phyloP scores from a whole-genome alignment of 1,139 yeast genomes.

The Geotrichum europaeum region DNA sequence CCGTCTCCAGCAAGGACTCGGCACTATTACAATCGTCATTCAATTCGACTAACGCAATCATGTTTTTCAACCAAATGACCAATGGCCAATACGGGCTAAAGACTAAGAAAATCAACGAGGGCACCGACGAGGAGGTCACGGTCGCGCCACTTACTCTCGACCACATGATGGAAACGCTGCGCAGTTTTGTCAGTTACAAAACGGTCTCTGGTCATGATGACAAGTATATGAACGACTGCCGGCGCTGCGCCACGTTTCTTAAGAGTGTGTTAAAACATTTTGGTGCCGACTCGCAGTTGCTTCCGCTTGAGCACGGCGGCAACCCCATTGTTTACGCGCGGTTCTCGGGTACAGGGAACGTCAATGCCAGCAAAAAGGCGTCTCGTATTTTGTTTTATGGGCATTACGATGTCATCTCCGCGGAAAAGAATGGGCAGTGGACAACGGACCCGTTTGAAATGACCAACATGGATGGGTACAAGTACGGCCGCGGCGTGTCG shows the following conservation, averaged over 20 bases:
- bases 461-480: conserved; percentile 73
- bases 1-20: not conserved
- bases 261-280: conserved; percentile 55
- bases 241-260: conserved; percentile 79
- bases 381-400: conserved; percentile 72
- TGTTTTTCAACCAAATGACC: conserved; percentile 6
- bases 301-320: conserved; percentile 63
- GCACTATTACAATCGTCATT: conserved; percentile 16
- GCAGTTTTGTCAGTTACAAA: conserved; percentile 57
- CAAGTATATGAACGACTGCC: conserved; percentile 64
- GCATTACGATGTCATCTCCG: conserved; percentile 87
- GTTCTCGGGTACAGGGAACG: conserved; percentile 41
- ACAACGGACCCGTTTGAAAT: conserved; percentile 68
- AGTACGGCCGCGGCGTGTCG: conserved; percentile 88
- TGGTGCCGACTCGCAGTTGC: conserved; percentile 68
- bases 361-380: not conserved
- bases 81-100: not conserved
- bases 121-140: not conserved
- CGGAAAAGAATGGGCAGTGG: conserved; percentile 60
- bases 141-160: conserved; percentile 43
- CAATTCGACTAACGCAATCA: conserved; percentile 17
- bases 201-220: conserved; percentile 74
- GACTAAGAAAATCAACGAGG: not conserved
- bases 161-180: conserved; percentile 55
- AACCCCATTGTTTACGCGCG: conserved; percentile 83